Percentiles rank a stretch among this genome's conserved stretches.
Evolutionary conservation across 164 flowering plant species (phyloP).

Genomic region (Saururus chinensis): DNA sequence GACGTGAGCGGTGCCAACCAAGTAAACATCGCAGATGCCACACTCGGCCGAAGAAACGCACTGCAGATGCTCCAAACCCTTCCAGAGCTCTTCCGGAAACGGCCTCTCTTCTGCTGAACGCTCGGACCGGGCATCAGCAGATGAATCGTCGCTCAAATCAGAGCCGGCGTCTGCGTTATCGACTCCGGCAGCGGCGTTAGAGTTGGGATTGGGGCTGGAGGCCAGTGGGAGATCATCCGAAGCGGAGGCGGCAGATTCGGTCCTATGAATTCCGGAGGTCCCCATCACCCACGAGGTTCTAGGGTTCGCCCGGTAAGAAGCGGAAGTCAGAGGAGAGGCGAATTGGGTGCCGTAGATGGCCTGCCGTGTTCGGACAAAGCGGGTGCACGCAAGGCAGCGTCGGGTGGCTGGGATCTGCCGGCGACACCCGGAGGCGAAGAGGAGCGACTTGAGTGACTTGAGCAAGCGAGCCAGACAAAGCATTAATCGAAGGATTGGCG

Average conservation of each 20-base stretch:
- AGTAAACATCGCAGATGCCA: constrained; percentile 59
- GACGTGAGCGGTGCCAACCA: constrained; percentile 92
- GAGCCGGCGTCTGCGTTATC: background rate
- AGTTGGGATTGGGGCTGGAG: background rate
- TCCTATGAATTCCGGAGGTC: constrained; percentile 1
- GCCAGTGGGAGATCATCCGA: constrained; percentile 18
- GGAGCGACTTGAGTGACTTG: constrained; percentile 14
- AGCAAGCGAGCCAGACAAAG: constrained; percentile 13
- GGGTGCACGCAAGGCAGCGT: background rate
- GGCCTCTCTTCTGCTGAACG: constrained; percentile 13
- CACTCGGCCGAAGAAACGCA: constrained; percentile 63
- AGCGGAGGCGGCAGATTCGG: constrained; percentile 13
- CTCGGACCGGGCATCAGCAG: constrained; percentile 2
- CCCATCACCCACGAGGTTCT: constrained; percentile 19
- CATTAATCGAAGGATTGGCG: too few relatives aligned
- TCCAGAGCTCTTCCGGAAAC: constrained; percentile 52
- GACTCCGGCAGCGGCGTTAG: constrained; percentile 17
- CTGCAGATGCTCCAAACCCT: constrained; percentile 36
- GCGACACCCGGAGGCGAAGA: constrained; percentile 4
- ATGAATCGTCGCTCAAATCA: background rate
- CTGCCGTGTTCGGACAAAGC: background rate
- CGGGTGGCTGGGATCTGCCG: background rate
- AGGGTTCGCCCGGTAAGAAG: background rate
- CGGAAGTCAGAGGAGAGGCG: background rate
- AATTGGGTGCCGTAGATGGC: background rate